phyloP scores from a whole-genome alignment of 2,329 filamentous ascomycete species.

The Biscogniauxia sp. region DNA sequence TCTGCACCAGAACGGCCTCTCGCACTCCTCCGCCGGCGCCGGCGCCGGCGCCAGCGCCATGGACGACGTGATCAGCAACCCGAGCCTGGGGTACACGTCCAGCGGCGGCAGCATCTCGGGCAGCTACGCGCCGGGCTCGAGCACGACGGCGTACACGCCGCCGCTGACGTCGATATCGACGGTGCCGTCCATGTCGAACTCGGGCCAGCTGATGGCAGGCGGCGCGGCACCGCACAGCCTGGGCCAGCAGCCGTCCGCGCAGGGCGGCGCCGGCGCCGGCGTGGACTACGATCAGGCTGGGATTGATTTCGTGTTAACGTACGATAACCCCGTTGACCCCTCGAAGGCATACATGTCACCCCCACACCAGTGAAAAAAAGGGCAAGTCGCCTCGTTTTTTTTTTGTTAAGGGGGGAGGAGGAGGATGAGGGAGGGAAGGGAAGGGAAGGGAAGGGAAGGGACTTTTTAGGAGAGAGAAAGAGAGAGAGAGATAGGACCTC shows the following conservation, averaged over 20 bases:
- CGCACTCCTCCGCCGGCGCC: slow-evolving; percentile 30
- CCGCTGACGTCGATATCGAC: slow-evolving; percentile 44
- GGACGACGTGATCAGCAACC: slow-evolving; percentile 46
- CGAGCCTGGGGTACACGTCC: slow-evolving; percentile 47
- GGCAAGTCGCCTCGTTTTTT: slow-evolving; percentile 19
- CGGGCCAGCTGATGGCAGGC: slow-evolving; percentile 29
- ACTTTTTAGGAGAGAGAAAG: slow-evolving; percentile 13
- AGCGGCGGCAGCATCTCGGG: slow-evolving; percentile 59
- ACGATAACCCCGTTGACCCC: slow-evolving; percentile 56
- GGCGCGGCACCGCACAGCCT: slow-evolving; percentile 29
- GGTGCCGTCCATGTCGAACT: slow-evolving; percentile 39
- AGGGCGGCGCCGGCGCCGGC: too few species aligned
- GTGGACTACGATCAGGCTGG: slow-evolving; percentile 78
- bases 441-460: too few species aligned
- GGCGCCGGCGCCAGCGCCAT: slow-evolving; percentile 29
- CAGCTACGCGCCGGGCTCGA: slow-evolving; percentile 54
- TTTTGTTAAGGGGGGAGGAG: not conserved
- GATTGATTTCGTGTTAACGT: slow-evolving; percentile 90
- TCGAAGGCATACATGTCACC: slow-evolving; percentile 66
- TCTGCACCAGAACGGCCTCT: slow-evolving; percentile 53
- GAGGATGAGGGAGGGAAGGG: too few species aligned
- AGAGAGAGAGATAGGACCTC: not conserved
- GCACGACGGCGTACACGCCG: slow-evolving; percentile 47
- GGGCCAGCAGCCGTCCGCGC: slow-evolving; percentile 29
- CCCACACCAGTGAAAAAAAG: slow-evolving; percentile 50